Evolutionary conservation across 257 asterid species (phyloP), one percentile per base, ranked within the genome.

Genomic region (Ilex asprella): DNA sequence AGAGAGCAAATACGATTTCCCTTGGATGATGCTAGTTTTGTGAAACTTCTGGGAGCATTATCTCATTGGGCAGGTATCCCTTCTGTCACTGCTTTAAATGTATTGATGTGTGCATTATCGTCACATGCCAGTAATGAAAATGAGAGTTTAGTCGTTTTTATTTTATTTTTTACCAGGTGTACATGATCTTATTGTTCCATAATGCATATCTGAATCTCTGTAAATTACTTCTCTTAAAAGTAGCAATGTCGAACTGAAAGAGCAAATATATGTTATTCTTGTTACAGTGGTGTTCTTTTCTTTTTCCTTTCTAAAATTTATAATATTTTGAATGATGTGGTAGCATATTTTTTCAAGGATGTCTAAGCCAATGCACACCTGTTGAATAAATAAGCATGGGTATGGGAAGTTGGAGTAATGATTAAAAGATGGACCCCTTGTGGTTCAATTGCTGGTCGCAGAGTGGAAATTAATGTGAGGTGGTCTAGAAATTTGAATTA

Each of bases 41-140:
- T 85, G 75, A 74, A 73, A 75, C 96, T 93, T 68, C 62, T 89
- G 84, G 75, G 50, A 72, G 88, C 81, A 16, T 73, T 93, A 79
- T 32, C 85, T 55, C 66, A 64, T 58, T 87, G 95, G 96, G 59
- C 87, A 69, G 89, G 94, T 87, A 72, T 60, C 68, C 16, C 52
- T 32, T 53, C 30, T 7, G 57, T 53, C 57, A 8, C 13, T 53
- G 10, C 57, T 4, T 46, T 10, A 14, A 46, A 10, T 46, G 15
- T 10, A 12, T 46, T 46, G n/a, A 53, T 35, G 41, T 35, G 5
- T 35, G 5, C 57, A 15, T 15, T 53, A 49, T 16, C 30, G 8
- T 15, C 27, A 0, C 5, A 2, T 35, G 41, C 41, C 2, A 35
- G 41, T 35, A 35, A 35, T 35, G 41, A 35, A 35, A 35, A 35